phyloP scores from a whole-genome alignment of 140 eudicot species.

The Ambrosia hybrid region DNA sequence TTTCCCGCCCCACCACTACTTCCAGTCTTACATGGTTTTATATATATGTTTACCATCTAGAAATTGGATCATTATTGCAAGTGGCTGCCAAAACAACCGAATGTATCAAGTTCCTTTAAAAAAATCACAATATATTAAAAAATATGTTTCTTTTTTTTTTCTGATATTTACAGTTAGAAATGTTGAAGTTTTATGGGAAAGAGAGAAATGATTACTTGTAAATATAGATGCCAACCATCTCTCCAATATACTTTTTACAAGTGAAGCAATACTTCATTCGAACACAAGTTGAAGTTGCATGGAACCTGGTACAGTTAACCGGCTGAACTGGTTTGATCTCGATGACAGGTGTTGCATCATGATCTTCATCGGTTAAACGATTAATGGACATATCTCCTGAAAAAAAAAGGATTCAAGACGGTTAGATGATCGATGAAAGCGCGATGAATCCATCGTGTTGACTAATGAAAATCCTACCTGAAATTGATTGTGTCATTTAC shows the following conservation, averaged over 20 bases:
- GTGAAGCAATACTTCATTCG: conserved; percentile 1
- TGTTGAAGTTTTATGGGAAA: no score
- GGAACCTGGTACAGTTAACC: neutral
- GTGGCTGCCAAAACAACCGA: no score
- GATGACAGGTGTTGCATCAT: no score
- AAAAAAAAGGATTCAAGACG: neutral
- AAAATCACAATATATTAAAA: no score
- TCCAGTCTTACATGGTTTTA: no score
- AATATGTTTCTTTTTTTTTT: no score
- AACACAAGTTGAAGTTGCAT: neutral
- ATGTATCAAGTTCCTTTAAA: no score
- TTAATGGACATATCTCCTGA: neutral
- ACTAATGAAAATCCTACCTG: neutral
- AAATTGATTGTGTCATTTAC: neutral
- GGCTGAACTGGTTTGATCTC: neutral
- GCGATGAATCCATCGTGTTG: neutral
- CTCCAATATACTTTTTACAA: conserved; percentile 7
- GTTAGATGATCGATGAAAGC: neutral
- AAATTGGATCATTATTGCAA: no score
- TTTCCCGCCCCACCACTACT: no score
- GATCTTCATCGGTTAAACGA: no score
- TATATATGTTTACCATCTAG: no score
- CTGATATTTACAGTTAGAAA: no score
- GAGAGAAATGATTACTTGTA: conserved; percentile 11
- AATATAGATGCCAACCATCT: conserved; percentile 8